Evolutionary conservation across 2,329 filamentous ascomycete species (phyloP), one percentile per base, ranked within the genome.

Genomic region (Escovopsis sp.): DNA sequence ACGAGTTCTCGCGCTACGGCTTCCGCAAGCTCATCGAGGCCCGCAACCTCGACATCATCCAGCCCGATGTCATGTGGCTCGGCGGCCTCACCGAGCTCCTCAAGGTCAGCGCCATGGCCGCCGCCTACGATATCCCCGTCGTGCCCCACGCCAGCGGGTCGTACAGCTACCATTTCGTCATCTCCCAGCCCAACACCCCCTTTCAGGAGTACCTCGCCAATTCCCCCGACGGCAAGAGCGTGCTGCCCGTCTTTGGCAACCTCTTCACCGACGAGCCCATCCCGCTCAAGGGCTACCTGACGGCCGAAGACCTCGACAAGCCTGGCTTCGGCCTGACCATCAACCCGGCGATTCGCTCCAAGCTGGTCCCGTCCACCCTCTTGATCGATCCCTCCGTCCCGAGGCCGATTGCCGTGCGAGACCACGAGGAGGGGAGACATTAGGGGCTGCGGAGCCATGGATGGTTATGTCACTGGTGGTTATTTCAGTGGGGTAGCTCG

Each of bases 161-260:
- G 3, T 94, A 94, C 63, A 90, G 83, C 50, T 94, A 94, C 61
- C 87, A 94, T 60, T 94, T 92, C 53, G 87, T 94, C 45, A 79
- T 94, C 41, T 92, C 85, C 31, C 87, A 94, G 59, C 75, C 83
- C 43, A 93, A 94, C 62, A 83, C 80, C 12, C 87, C 87, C 5
- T 94, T 94, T 69, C 87, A 94, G 57, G 87, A 94, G 59, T 94
- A 94, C 52, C 70, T 94, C 17, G 87, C 87, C 46, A 94, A 94
- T 62, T 93, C 85, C 2, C 74, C 86, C 1, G 86, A 94, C 49
- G 87, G 87, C 33, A 83, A 85, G 64, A 86, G 76, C 42, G 87
- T 94, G 14, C 63, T 88, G 42, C 87, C 87, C 2, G 87, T 94
- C 6, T 94, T 94, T 56, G 87, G 87, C 26, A 82, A 93, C 48